A percentile compares a stretch with the other conserved stretches of the same genome.
These are phyloP conservation scores for Harringtonia lauricola DNA, from an alignment of 2,329 filamentous ascomycete genomes.

Conservation along the genomic window DNA sequence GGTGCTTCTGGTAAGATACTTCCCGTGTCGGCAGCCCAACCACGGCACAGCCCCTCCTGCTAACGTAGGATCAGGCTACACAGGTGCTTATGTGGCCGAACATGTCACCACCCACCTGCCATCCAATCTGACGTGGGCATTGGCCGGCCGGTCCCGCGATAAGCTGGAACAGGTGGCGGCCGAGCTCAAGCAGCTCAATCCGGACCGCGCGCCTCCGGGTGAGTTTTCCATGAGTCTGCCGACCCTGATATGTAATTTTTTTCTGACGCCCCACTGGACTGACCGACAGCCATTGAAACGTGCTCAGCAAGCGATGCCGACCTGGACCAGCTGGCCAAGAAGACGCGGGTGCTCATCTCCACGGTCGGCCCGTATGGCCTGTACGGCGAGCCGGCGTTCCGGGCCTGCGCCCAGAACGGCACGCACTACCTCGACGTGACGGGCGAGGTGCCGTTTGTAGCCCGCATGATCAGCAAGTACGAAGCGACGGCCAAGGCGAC, in stretches of 20 bases:
- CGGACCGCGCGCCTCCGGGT: constrained; percentile 63
- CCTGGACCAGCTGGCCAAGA: constrained; percentile 38
- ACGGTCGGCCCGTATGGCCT: constrained; percentile 48
- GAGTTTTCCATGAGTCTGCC: no score
- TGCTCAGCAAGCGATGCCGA: constrained; percentile 34
- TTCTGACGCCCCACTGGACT: background rate
- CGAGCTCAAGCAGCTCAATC: constrained; percentile 54
- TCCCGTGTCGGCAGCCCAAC: background rate
- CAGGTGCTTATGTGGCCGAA: constrained; percentile 65
- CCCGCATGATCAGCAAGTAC: constrained; percentile 50
- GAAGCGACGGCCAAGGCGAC: constrained; percentile 37
- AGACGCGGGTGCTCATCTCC: constrained; percentile 44
- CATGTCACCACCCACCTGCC: constrained; percentile 62
- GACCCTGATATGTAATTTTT: no score
- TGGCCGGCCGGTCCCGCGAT: constrained; percentile 68
- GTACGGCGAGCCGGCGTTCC: constrained; percentile 48
- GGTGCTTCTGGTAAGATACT: constrained; percentile 41
- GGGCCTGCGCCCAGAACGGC: constrained; percentile 49
- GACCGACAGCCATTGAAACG: constrained; percentile 32
- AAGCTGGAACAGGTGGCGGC: constrained; percentile 63
- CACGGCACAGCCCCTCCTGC: background rate
- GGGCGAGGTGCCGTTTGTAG: constrained; percentile 47
- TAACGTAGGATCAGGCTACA: constrained; percentile 54
- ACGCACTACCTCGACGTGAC: constrained; percentile 57
- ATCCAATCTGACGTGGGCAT: constrained; percentile 73